Base-by-base conservation (phyloP, 2,329 filamentous ascomycete genomes). In the Ilyonectria mors-panacis region DNA sequence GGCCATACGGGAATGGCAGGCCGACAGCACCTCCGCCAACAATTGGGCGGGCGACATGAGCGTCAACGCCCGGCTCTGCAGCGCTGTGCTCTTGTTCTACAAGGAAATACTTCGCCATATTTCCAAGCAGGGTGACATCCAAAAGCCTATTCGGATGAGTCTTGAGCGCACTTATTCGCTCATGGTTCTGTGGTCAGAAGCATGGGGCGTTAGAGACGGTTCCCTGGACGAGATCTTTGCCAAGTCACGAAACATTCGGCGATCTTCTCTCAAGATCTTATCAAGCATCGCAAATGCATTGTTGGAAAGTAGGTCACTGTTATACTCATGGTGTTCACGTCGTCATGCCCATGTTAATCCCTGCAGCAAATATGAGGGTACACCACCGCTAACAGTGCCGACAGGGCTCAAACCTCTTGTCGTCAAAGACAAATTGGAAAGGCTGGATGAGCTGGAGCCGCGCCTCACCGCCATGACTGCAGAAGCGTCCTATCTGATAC, bases 121-220 rank as follows among this genome's bases (percentile, higher is more conserved):
- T 8, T n/a, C 39, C 15, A 42, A 42, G 39, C 4, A 42, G 5
- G 39, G 4, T 26, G 19, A 50, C 3, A 13, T 23, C 21, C 5
- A 19, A 26, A 50, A 50, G 5, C 3, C 39, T 2, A 19, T n/a
- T 9, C 39, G 39, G 2, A 42, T 42, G 39, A 59, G 57, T 28
- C 50, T 59, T n/a, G 21, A 28, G 10, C 44, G 57, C 6, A 59
- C 39, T 9, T 50, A 39, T 33, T n/a, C 26, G n/a, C 44, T 45
- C 8, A 21, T 59, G 33, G 35, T 37, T n/a, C 28, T 59, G 21
- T 59, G 57, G 57, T 37, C 44, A 10, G 19, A 59, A 30, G 47
- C 26, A 6, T 59, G 45, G 17, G 57, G 28, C 17, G 26, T 59
- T 39, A 26, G 30, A n/a, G 44, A n/a, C 6, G 57, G 45, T 6